Evolutionary conservation across 805 yeast species (phyloP), one percentile per base, ranked within the genome.

Genomic region (Sugiyamaella boreocaroliniensis): DNA sequence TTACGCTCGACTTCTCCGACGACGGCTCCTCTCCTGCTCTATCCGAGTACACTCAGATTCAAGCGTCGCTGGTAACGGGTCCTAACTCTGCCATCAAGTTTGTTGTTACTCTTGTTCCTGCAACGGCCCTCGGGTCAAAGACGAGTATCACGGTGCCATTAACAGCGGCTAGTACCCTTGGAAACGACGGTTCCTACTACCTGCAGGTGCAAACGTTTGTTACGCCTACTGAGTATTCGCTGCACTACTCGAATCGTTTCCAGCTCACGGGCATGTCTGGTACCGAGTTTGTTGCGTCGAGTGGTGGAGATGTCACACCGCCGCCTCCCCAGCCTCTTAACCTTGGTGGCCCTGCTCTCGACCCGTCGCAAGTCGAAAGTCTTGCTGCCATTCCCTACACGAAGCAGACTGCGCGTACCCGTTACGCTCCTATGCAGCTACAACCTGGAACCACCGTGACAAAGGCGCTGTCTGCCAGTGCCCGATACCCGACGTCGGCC

Each of bases 401-500:
- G 2, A 57, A 61, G 61, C 98, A 92, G 71, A 84, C 93, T 0
- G 96, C 96, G 29, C 68, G 60, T 18, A 80, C 86, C 9, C 78
- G 90, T 61, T 87, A 71, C 68, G 97, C 98, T 1, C 97, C 97
- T 50, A 88, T 89, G 96, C 97, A 90, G 71, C 66, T 75, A 54
- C 96, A 89, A 69, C 97, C 99, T 5, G 86, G 84, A 2, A 63
- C 85, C 1, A 71, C 70, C 9, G 79, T 89, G 22, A 86, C 96
- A 0, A 79, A 74, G 40, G 53, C 60, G 14, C 47, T 61, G 53
- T 75, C 84, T 9, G 69, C 83, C 2, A 66, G 84, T 10, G 76
- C 82, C 59, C 74, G 80, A 58, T 83, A 69, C 66, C 81, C 92
- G 15, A 79, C 95, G 0, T 79, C 88, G 51, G 73, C 86, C 0